Base-by-base conservation (phyloP, 345 rosid species). In the Syzygium grande region DNA sequence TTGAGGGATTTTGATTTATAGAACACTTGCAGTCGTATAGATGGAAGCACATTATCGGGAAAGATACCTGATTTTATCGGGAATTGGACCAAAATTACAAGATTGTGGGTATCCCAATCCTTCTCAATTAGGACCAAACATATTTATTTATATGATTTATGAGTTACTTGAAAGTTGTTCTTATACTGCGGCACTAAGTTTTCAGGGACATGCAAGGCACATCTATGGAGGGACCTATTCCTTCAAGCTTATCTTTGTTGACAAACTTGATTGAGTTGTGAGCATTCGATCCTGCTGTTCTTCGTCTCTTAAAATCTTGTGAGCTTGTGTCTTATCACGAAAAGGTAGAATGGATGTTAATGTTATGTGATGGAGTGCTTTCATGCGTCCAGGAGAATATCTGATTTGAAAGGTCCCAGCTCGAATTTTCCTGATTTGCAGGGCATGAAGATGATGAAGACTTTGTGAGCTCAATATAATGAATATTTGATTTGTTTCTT, bases 221-320 rank as follows among this genome's bases (percentile, higher is more conserved):
- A 65, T 92, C 96, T 43, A 89, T 96, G 96, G 93, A 92, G 89
- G 99, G 99, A 53, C 98, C 99, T 27, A 93, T 97, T 88, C 99
- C 99, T 78, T 83, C 94, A 87, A 58, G 90, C 58, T 87, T 95
- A 87, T 94, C 98, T 54, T 85, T 59, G 86, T 88, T 97, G 89
- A 92, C 27, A 85, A 94, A 89, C 53, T 91, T 96, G 88, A 49
- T 58, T 4, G 87, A 90, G 2, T 80, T 97, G 99, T 97, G 91
- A 93, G 98, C 65, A 55, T 55, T 4, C 25, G 8, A 55, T 55
- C 25, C 0, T 3, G 4, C 59, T 41, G 4, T 52, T 83, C 59
- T 77, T 80, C 83, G 41, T 2, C 78, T 73, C 8, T 34, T 30
- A 22, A 41, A 11, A 34, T 16, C 27, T 52, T 23, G 11, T 21